Evolutionary conservation across 2,329 filamentous ascomycete species (phyloP), one percentile per base, ranked within the genome.

Genomic region (Trichophyton verrucosum): DNA sequence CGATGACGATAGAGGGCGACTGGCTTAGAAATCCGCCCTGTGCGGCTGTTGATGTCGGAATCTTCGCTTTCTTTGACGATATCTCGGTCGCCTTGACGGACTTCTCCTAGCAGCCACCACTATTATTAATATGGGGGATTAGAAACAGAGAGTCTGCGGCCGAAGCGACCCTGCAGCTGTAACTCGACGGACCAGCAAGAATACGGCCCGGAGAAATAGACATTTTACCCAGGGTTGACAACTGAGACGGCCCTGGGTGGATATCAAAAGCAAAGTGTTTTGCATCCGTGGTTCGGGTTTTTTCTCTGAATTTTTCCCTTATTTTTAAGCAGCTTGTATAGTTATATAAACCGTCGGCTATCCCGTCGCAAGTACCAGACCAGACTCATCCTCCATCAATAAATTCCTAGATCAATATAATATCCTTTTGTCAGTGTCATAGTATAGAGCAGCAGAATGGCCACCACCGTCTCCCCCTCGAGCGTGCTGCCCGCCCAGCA

Each of bases 401-500:
- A n/a, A 7, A 8, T 6, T 7, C 38, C 11, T n/a, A 13, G 8
- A 44, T n/a, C 40, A 3, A 17, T n/a, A 44, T 44, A 3, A 17
- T n/a, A 44, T 44, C 40, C 8, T 44, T 44, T 44, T 44, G 40
- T 4, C 15, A 17, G n/a, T 8, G n/a, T 17, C 44, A 15, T 22
- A 51, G n/a, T 20, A 56, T 20, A 56, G 33, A 36, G 15, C 33
- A 22, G 33, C 13, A 38, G 33, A n/a, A 57, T 57, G 55, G 53
- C 53, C 36, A 40, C 33, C 20, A 57, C 55, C 40, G 55, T 57
- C 55, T 11, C 15, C 40, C 36, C 55, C 9, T n/a, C 33, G 36
- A 57, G 55, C 44, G 58, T 61, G 17, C 33, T 63, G 46, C 62
- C 62, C 20, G 60, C 15, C 60, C 62, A 20, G 7, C 44, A 17